phyloP scores from a whole-genome alignment of 139 green algal genomes.

The Closterium sp. region DNA sequence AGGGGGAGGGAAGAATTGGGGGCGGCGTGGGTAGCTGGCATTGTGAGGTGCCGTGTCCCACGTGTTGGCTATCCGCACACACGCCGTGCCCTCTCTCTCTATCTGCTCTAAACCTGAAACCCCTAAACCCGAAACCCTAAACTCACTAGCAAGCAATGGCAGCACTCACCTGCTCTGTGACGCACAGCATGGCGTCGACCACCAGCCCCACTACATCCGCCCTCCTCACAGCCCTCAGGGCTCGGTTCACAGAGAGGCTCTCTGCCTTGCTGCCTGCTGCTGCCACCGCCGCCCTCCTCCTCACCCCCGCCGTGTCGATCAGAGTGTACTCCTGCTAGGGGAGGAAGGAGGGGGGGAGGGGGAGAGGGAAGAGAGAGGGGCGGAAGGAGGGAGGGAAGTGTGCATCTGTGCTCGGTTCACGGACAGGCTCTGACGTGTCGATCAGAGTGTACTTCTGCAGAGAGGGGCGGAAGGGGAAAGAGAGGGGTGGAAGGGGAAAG shows the following conservation, averaged over 20 bases:
- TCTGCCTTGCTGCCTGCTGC: slow-evolving; percentile 56
- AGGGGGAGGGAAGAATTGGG: not conserved
- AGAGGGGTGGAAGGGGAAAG: too few species aligned
- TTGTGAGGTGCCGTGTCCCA: too few species aligned
- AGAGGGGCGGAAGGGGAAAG: too few species aligned
- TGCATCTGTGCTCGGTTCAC: not conserved
- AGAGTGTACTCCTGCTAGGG: slow-evolving; percentile 56
- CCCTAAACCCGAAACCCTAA: too few species aligned
- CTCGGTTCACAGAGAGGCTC: slow-evolving; percentile 71
- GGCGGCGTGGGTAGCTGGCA: too few species aligned
- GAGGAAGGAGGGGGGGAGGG: not conserved
- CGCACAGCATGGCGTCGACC: slow-evolving; percentile 77
- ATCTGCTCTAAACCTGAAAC: too few species aligned
- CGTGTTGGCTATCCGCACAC: too few species aligned
- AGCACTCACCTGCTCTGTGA: slow-evolving; percentile 65
- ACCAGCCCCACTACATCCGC: slow-evolving; percentile 88
- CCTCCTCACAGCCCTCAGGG: slow-evolving; percentile 76
- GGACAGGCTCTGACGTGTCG: not conserved
- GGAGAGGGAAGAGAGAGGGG: too few species aligned
- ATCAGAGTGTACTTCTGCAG: too few species aligned
- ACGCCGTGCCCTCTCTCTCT: not conserved
- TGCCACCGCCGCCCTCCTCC: slow-evolving; percentile 71
- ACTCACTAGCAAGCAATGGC: not conserved
- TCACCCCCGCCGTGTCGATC: slow-evolving; percentile 96
- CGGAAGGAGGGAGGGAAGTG: not conserved